Evolutionary conservation across 352 stramenopile genomes (phyloP).

Genomic region (Pythium apleroticum): DNA sequence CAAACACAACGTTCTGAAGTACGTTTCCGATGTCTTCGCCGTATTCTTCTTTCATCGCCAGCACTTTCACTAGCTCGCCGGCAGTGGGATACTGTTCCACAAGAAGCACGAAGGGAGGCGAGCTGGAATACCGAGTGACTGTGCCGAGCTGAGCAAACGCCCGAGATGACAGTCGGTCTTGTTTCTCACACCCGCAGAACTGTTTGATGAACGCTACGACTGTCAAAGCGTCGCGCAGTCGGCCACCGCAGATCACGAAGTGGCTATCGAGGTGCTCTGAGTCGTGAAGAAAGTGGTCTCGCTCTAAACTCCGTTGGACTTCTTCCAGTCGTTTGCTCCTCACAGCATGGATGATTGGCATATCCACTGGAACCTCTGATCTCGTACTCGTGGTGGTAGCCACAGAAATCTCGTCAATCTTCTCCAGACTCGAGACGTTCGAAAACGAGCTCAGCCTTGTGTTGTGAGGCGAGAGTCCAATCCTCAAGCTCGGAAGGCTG

Average conservation of each 20-base stretch:
- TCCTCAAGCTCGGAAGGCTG: not conserved
- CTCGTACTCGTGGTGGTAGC: not conserved
- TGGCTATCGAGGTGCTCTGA: slow-evolving; percentile 15
- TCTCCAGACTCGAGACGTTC: slow-evolving; percentile 16
- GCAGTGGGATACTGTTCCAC: slow-evolving; percentile 22
- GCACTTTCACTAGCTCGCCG: slow-evolving; percentile 18
- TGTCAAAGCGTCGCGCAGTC: slow-evolving; percentile 21
- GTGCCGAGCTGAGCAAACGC: not conserved
- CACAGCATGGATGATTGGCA: slow-evolving; percentile 11
- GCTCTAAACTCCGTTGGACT: slow-evolving; percentile 9
- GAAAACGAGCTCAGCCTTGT: slow-evolving; percentile 6
- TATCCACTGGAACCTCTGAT: not conserved
- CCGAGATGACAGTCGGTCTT: not conserved
- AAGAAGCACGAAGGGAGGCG: slow-evolving; percentile 27
- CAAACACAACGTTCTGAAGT: slow-evolving; percentile 27
- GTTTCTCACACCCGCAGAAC: slow-evolving; percentile 11
- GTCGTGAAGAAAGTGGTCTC: slow-evolving; percentile 19
- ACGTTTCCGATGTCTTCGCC: slow-evolving; percentile 19
- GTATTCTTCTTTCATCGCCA: slow-evolving; percentile 21
- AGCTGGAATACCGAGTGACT: not conserved
- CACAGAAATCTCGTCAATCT: slow-evolving; percentile 13
- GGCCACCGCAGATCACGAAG: slow-evolving; percentile 28
- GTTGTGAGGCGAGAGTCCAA: not conserved
- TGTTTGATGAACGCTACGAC: slow-evolving; percentile 23
- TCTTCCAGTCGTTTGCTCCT: slow-evolving; percentile 3